A percentile compares a stretch with the other conserved stretches of the same genome.
phyloP scores from a whole-genome alignment of 2,329 filamentous ascomycete genomes.

The Seiridium cupressi region DNA sequence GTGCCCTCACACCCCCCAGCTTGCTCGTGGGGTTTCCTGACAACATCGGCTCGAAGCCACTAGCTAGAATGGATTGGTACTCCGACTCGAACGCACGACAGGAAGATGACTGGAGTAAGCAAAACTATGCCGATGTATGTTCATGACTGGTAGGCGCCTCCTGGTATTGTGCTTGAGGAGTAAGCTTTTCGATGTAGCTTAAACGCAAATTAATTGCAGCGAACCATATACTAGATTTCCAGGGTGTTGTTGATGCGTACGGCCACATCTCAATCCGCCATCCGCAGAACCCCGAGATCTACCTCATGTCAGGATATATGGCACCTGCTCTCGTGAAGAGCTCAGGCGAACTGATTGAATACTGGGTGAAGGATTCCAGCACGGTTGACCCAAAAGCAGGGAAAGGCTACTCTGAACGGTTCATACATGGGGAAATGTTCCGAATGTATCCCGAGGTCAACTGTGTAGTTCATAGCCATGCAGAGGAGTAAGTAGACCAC shows the following conservation, averaged over 20 bases:
- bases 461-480: constrained; percentile 16
- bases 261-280: constrained; percentile 48
- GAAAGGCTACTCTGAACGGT: constrained; percentile 29
- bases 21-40: background rate
- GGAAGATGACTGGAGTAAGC: background rate
- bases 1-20: background rate
- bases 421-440: constrained; percentile 18
- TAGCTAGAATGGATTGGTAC: constrained; percentile 3
- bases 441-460: constrained; percentile 12
- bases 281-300: constrained; percentile 40
- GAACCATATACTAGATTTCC: constrained; percentile 5
- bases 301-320: constrained; percentile 45
- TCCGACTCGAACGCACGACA: background rate
- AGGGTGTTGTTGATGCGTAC: constrained; percentile 5
- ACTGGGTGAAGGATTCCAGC: constrained; percentile 37
- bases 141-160: background rate
- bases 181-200: background rate
- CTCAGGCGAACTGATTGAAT: constrained; percentile 42
- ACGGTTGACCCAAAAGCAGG: constrained; percentile 36
- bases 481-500: background rate
- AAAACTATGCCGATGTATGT: background rate
- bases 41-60: background rate
- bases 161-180: background rate
- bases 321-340: constrained; percentile 46
- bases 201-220: constrained; percentile 3